Base-by-base conservation (phyloP, 768 basidiomycete species). In the Rhizopogon sp. region DNA sequence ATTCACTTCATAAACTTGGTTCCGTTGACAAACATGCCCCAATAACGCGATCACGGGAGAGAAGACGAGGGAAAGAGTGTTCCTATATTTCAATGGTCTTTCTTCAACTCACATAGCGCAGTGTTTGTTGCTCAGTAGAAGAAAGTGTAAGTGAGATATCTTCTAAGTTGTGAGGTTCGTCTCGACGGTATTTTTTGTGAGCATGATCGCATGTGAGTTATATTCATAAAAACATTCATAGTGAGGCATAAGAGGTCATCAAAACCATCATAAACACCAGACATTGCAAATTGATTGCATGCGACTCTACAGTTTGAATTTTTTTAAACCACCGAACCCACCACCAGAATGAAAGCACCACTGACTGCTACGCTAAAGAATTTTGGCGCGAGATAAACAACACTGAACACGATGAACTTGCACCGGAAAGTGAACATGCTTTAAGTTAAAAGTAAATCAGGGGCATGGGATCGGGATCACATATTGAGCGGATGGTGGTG, bases 261-360 rank as follows among this genome's bases (percentile, higher is more conserved):
- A 68, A 57, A 58, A 56, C 55, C 64, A 63, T 40, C 51, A 60
- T 61, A 69, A 60, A 56, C 60, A 68, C 56, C 58, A 52, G 57
- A 43, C 54, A 60, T 62, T 69, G 60, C 64, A 58, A 53, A 55
- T 60, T 60, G 66, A 69, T 61, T 35, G 51, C 47, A 45, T 54
- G 66, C 68, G 69, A 70, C 59, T 62, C 63, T 67, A 71, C 66
- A 68, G 57, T 50, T 54, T 59, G 60, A 56, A 56, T 62, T 58
- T 60, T 62, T 60, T 74, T 61, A 75, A 76, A 72, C 73, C 74
- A 75, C 78, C 76, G 77, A 76, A 80, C 74, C 31, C 11, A 10
- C 10, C 76, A 67, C 65, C 58, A 45, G 60, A 54, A 57, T 52
- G 54, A 56, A 59, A 57, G 56, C 58, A 64, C 49, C 60, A 59